A percentile compares a stretch with the other conserved stretches of the same genome.
Evolutionary conservation across 805 yeast genomes (phyloP).

Genomic region (Starmerella bombi): DNA sequence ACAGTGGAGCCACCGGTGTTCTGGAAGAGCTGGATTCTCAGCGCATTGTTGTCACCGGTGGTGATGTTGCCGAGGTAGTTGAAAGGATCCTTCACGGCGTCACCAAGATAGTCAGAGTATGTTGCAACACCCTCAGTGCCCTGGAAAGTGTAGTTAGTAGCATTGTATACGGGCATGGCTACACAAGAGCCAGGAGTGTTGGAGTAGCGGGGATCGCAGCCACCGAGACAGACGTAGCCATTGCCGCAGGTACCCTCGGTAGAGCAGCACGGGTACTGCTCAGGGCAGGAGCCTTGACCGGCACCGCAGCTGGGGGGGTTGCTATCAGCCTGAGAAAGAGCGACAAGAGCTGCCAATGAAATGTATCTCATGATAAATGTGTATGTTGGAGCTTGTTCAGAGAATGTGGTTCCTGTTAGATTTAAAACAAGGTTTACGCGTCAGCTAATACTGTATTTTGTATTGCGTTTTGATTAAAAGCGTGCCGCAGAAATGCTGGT

Average conservation of each 20-base stretch:
- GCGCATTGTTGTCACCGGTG: conserved; percentile 37
- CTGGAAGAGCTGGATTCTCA: conserved; percentile 67
- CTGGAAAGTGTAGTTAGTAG: conserved; percentile 23
- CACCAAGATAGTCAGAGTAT: conserved; percentile 48
- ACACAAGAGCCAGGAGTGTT: conserved; percentile 57
- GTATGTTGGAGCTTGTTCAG: too few species aligned
- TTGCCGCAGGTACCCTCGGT: conserved; percentile 70
- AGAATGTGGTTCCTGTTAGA: too few species aligned
- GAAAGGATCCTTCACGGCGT: conserved; percentile 56
- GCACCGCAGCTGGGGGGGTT: conserved; percentile 20
- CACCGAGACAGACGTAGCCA: conserved; percentile 68
- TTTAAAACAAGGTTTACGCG: too few species aligned
- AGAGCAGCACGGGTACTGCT: conserved; percentile 71
- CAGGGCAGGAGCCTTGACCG: conserved; percentile 45
- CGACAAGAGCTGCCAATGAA: conserved; percentile 2
- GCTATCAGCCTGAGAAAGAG: conserved; percentile 8
- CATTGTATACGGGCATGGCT: conserved; percentile 55
- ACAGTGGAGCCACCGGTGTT: conserved; percentile 63
- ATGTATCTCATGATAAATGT: neutral
- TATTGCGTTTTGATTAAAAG: too few species aligned
- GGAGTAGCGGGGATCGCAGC: conserved; percentile 71
- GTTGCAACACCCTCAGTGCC: conserved; percentile 27
- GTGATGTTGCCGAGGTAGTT: conserved; percentile 42
- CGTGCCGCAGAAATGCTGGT: too few species aligned
- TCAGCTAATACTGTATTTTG: too few species aligned